Conservation (phyloP, 106 monocot species). For the Dioscorea alata region DNA sequence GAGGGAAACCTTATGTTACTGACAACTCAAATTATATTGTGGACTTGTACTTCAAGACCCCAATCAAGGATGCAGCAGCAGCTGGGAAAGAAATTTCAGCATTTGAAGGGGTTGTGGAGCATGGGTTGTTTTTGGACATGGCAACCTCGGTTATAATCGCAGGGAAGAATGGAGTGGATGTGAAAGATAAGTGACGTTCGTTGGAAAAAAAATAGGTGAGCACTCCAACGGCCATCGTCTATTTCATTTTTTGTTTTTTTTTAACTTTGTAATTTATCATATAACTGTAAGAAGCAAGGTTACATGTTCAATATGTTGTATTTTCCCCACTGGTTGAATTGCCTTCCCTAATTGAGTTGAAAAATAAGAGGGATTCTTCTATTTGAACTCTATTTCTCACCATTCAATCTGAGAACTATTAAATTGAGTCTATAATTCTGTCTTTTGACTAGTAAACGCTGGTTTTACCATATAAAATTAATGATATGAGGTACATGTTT, state of each 20-base stretch:
- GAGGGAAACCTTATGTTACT: slow-evolving; percentile 80
- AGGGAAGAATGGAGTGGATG: slow-evolving; percentile 65
- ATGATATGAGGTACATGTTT: too few relatives aligned
- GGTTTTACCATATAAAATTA: too few relatives aligned
- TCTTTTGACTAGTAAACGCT: too few relatives aligned
- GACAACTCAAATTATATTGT: slow-evolving; percentile 97
- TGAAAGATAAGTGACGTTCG: slow-evolving; percentile 54
- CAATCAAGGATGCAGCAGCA: slow-evolving; percentile 62
- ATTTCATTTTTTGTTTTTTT: slow-evolving; percentile 1
- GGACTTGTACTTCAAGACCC: slow-evolving; percentile 86
- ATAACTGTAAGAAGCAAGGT: not conserved
- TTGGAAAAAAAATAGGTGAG: too few relatives aligned
- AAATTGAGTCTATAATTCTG: too few relatives aligned
- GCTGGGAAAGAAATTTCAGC: slow-evolving; percentile 81
- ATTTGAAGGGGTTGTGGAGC: slow-evolving; percentile 93
- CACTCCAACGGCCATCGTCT: not conserved
- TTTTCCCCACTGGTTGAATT: not conserved
- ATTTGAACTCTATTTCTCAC: too few relatives aligned
- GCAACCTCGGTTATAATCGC: slow-evolving; percentile 89
- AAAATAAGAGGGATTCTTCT: not conserved
- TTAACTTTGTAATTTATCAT: not conserved
- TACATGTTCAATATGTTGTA: slow-evolving; percentile 8
- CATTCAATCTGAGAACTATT: too few relatives aligned
- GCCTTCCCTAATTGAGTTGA: not conserved
- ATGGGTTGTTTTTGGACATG: slow-evolving; percentile 92